Evolutionary conservation across 2,329 filamentous ascomycete genomes (phyloP).

Genomic region (Colletotrichum sojae): DNA sequence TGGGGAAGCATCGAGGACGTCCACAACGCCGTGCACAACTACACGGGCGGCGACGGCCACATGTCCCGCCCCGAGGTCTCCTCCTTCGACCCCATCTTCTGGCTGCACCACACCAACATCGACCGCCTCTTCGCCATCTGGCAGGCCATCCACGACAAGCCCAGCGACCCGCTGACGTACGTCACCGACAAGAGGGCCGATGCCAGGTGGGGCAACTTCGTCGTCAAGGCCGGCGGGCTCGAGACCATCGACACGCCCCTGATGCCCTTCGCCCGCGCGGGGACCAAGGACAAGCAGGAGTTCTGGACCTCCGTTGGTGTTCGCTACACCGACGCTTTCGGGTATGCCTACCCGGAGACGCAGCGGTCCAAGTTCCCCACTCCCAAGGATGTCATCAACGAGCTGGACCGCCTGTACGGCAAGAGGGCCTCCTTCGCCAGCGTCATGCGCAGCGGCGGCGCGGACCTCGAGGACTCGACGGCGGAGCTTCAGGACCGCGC

Average conservation of each 20-base stretch:
- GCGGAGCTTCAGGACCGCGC: conserved; percentile 27
- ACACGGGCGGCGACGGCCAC: conserved; percentile 53
- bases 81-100: conserved; percentile 76
- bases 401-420: conserved; percentile 30
- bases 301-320: conserved; percentile 49
- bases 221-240: conserved; percentile 44
- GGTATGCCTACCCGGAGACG: conserved; percentile 49
- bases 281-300: conserved; percentile 12
- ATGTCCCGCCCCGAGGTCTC: conserved; percentile 67
- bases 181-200: conserved; percentile 21
- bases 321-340: conserved; percentile 45
- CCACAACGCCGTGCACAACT: conserved; percentile 56
- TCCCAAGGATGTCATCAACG: conserved; percentile 41
- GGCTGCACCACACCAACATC: conserved; percentile 54
- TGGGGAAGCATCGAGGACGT: conserved; percentile 52
- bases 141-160: conserved; percentile 36
- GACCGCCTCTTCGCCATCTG: conserved; percentile 38
- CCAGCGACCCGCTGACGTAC: conserved; percentile 24
- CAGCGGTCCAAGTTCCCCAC: conserved; percentile 44
- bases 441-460: conserved; percentile 18
- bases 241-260: conserved; percentile 43
- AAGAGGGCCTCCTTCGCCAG: conserved; percentile 35
- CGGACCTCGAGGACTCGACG: conserved; percentile 16
- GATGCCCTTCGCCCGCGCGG: conserved; percentile 45
- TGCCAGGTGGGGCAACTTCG: conserved; percentile 48